Evolutionary conservation across 2,329 filamentous ascomycete species (phyloP).

Genomic region (Penicillium paneum): DNA sequence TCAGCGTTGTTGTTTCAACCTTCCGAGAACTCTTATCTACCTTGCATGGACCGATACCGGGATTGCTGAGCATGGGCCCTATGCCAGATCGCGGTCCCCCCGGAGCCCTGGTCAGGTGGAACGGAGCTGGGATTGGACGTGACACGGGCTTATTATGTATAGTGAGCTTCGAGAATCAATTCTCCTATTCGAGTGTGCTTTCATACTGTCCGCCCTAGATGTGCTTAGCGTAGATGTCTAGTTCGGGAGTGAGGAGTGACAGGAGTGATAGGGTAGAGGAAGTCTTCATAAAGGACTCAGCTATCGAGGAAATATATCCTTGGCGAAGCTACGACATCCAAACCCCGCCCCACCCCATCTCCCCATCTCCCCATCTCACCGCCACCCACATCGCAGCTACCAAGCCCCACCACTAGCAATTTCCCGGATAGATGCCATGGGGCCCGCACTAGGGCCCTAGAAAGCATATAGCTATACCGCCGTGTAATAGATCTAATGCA

Average conservation of each 20-base stretch:
- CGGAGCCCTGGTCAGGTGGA: background rate
- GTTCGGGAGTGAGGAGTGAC: background rate
- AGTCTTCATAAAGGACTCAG: background rate
- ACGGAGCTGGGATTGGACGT: background rate
- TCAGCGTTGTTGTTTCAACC: background rate
- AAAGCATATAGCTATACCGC: background rate
- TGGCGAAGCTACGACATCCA: too few relatives aligned
- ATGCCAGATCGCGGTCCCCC: background rate
- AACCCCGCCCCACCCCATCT: too few relatives aligned
- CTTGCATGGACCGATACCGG: background rate
- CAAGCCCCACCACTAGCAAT: background rate
- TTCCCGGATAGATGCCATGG: background rate
- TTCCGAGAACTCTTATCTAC: background rate
- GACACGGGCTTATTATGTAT: background rate
- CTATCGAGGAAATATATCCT: background rate
- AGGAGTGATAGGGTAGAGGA: too few relatives aligned
- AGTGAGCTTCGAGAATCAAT: conserved; percentile 1
- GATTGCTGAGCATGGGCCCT: background rate
- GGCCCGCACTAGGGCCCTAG: background rate
- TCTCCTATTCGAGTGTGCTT: background rate
- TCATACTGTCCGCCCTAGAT: background rate
- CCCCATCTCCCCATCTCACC: too few relatives aligned
- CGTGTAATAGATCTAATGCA: background rate
- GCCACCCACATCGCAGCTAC: conserved; percentile 2
- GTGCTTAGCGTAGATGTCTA: background rate